These are phyloP conservation scores for Laguncularia racemosa DNA, from an alignment of 345 rosid genomes.

Conservation along the genomic window DNA sequence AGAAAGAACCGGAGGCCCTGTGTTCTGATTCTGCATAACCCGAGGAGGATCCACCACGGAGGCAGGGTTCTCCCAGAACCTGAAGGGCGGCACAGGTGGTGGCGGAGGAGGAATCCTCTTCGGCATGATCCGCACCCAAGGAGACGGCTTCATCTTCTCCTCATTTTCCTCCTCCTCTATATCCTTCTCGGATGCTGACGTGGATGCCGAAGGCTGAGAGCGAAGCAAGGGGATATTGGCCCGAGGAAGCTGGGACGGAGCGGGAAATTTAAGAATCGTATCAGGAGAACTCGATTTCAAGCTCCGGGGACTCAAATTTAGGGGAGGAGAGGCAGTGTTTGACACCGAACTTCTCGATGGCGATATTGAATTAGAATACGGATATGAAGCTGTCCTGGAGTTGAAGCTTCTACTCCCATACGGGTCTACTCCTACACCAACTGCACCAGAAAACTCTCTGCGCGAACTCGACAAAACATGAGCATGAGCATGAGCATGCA, in stretches of 20 bases:
- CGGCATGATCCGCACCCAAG: constrained; percentile 12
- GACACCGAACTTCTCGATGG: constrained; percentile 47
- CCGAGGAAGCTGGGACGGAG: constrained; percentile 12
- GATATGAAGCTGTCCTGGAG: constrained; percentile 63
- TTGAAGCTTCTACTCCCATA: constrained; percentile 45
- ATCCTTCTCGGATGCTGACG: constrained; percentile 9
- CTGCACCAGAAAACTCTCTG: constrained; percentile 17
- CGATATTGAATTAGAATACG: constrained; percentile 33
- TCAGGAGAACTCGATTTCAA: constrained; percentile 41
- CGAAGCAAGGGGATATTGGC: constrained; percentile 13
- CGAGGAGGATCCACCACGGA: constrained; percentile 5
- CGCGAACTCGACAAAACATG: constrained; percentile 35
- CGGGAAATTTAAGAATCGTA: constrained; percentile 17
- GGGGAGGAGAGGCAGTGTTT: constrained; percentile 28
- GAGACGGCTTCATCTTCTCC: too few species aligned
- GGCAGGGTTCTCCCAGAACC: constrained; percentile 43
- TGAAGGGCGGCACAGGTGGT: constrained; percentile 55
- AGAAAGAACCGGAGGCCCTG: constrained; percentile 31
- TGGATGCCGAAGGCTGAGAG: constrained; percentile 16
- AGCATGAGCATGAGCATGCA: neutral
- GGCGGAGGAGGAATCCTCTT: constrained; percentile 69
- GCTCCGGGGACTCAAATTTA: constrained; percentile 30
- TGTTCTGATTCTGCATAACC: neutral
- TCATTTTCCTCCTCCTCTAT: too few species aligned
- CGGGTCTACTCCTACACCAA: constrained; percentile 23